Evolutionary conservation across 2,329 filamentous ascomycete species (phyloP), one percentile per base, ranked within the genome.

Genomic region (Pseudogymnoascus sp.): DNA sequence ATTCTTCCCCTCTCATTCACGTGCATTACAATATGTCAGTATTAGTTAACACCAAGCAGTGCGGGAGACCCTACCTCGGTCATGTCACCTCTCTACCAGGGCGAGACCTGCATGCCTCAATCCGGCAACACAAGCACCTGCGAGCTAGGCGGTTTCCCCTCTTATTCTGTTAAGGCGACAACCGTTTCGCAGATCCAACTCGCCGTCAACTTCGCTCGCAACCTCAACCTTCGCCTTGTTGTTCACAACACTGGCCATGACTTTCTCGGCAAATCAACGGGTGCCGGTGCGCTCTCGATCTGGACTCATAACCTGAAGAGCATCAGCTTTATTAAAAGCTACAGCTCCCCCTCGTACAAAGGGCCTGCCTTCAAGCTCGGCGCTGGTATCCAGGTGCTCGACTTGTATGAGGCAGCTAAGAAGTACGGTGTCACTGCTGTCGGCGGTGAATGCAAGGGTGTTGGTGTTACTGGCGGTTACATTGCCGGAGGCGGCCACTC

Each of bases 401-500:
- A 70, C 23, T 62, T 82, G 81, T 69, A 71, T 73, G 1, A 73
- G 73, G 3, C 76, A 79, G 3, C 75, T 78, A 62, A 70, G 72
- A 3, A 66, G 75, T 63, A 77, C 78, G 61, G 73, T 81, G 31
- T 77, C 76, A 77, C 77, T 1, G 74, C 84, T 5, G 5, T 75
- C 83, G 1, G 85, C 82, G 8, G 78, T 77, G 14, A 81, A 78
- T 81, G 82, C 0, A 75, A 84, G 0, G 85, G 83, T 8, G 70
- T 70, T 40, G 68, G 68, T 18, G 36, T 68, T 28, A 65, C 60
- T 16, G 70, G 68, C 37, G 86, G 86, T 0, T 89, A 84, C 59
- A 76, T 80, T 2, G 82, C 84, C 18, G 85, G 84, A 0, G 86
- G 83, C 1, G 86, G 86, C 0, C 86, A 89, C 70, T 82, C 79